These are phyloP conservation scores for Sonneratia alba DNA, from an alignment of 345 rosid species.

Conservation along the genomic window DNA sequence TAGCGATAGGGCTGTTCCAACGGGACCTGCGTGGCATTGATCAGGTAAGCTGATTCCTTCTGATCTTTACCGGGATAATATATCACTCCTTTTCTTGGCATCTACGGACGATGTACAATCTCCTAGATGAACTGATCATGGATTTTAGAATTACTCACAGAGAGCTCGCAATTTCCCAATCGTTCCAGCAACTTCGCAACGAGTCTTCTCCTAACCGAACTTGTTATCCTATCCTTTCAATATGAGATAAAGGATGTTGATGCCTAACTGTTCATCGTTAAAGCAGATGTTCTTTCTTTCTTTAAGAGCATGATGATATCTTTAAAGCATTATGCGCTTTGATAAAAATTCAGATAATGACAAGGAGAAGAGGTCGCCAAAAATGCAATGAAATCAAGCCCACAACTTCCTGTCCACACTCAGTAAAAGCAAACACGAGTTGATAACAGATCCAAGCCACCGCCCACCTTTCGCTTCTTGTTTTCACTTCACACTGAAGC, in stretches of 20 bases:
- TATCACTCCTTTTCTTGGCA: too few relatives aligned
- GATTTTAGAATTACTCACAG: too few relatives aligned
- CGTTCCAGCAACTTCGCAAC: too few relatives aligned
- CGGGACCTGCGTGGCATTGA: too few relatives aligned
- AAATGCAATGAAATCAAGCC: background rate
- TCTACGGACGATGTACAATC: background rate
- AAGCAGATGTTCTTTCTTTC: background rate
- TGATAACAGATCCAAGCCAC: background rate
- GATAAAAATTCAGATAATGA: background rate
- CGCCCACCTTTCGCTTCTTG: background rate
- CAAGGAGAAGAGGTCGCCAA: background rate
- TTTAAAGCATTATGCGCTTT: too few relatives aligned
- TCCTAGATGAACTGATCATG: background rate
- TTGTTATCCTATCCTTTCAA: background rate
- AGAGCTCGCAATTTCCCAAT: too few relatives aligned
- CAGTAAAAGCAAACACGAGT: background rate
- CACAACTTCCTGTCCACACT: background rate
- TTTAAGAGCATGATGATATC: background rate
- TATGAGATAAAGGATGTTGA: background rate
- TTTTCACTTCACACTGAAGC: constrained; percentile 2
- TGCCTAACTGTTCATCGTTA: background rate
- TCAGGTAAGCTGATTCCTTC: too few relatives aligned
- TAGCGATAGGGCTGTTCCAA: too few relatives aligned
- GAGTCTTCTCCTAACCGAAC: too few relatives aligned
- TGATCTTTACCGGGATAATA: too few relatives aligned